phyloP scores from a whole-genome alignment of 1,284 basidiomycete genomes.

The Singerocomus inundabilis region DNA sequence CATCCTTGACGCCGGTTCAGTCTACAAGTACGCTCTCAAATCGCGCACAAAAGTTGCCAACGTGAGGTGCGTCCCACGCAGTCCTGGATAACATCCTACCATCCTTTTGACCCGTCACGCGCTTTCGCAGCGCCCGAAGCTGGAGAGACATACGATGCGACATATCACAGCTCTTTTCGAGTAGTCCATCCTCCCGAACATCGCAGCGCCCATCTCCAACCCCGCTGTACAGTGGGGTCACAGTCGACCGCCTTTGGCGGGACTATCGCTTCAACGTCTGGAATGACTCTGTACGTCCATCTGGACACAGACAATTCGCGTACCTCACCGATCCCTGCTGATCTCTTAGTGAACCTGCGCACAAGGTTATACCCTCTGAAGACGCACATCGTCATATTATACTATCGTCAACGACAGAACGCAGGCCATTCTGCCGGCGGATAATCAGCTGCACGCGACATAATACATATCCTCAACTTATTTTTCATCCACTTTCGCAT shows the following conservation, averaged over 20 bases:
- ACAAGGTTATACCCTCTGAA: constrained; percentile 23
- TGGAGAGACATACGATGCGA: constrained; percentile 65
- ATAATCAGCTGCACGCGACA: constrained; percentile 28
- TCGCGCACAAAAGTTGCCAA: constrained; percentile 62
- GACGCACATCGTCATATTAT: constrained; percentile 27
- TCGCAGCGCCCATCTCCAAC: constrained; percentile 31
- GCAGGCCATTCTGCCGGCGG: constrained; percentile 31
- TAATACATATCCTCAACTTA: constrained; percentile 34
- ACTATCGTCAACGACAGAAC: constrained; percentile 29
- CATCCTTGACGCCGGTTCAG: constrained; percentile 63
- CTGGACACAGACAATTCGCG: not conserved
- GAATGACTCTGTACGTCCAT: constrained; percentile 39
- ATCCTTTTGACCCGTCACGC: constrained; percentile 6
- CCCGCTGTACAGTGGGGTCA: constrained; percentile 50
- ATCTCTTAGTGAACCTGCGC: constrained; percentile 22
- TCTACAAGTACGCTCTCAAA: constrained; percentile 69
- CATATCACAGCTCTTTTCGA: constrained; percentile 58
- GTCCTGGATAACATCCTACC: constrained; percentile 2
- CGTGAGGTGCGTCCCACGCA: constrained; percentile 53
- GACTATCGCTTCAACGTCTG: constrained; percentile 65
- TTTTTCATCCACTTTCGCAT: constrained; percentile 21
- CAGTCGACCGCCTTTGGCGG: constrained; percentile 63
- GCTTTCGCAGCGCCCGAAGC: constrained; percentile 49
- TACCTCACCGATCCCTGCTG: constrained; percentile 7
- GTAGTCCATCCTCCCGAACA: constrained; percentile 32